phyloP scores from a whole-genome alignment of 2,329 filamentous ascomycete species.

The Botrytis medusae region DNA sequence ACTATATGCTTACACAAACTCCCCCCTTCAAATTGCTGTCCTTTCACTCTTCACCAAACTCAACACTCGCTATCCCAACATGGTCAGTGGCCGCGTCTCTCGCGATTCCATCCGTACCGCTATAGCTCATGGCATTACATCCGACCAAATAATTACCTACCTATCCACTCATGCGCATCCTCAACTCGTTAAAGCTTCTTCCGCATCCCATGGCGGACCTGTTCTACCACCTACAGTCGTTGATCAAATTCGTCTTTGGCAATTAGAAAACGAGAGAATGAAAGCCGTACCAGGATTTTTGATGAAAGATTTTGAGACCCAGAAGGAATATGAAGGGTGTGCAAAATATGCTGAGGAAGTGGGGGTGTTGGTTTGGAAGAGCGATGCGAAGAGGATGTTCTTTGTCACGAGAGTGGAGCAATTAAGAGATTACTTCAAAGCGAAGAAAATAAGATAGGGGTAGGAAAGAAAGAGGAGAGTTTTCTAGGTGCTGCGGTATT shows the following conservation, averaged over 20 bases:
- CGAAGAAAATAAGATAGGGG: constrained; percentile 51
- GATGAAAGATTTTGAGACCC: constrained; percentile 81
- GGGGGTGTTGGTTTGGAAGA: constrained; percentile 86
- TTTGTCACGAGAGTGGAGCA: constrained; percentile 92
- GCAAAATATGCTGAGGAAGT: constrained; percentile 83
- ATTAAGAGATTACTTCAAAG: constrained; percentile 76
- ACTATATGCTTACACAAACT: constrained; percentile 93
- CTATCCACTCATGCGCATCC: constrained; percentile 91
- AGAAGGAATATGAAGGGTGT: constrained; percentile 68
- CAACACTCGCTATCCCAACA: constrained; percentile 87
- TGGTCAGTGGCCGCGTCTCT: constrained; percentile 88
- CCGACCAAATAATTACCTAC: constrained; percentile 93
- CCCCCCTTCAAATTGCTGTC: constrained; percentile 90
- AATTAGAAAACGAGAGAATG: constrained; percentile 95
- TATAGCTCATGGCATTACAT: constrained; percentile 86
- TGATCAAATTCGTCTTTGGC: constrained; percentile 96
- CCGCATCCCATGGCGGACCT: constrained; percentile 46
- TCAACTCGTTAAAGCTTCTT: constrained; percentile 68
- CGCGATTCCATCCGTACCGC: constrained; percentile 85
- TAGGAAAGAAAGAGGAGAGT: not conserved
- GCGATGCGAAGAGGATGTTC: constrained; percentile 76
- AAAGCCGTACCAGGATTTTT: constrained; percentile 79
- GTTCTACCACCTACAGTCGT: constrained; percentile 92
- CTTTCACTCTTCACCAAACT: constrained; percentile 86
- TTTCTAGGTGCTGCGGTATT: not conserved